These are phyloP conservation scores for Boletus sp. DNA, from an alignment of 1,284 basidiomycete genomes.

Conservation along the genomic window DNA sequence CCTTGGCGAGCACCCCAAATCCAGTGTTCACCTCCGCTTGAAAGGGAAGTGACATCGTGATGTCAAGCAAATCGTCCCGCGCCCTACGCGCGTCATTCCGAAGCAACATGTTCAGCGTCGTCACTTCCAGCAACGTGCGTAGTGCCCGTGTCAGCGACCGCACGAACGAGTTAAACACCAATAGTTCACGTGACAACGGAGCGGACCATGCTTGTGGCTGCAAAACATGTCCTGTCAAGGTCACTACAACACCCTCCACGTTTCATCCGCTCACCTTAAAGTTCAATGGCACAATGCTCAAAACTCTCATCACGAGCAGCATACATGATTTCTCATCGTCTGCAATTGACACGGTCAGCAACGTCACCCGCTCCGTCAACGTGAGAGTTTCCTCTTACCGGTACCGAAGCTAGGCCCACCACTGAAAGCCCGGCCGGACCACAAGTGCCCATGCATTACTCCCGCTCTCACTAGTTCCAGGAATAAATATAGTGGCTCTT, in stretches of 20 bases:
- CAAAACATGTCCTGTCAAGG: conserved; percentile 13
- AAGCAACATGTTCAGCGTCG: conserved; percentile 88
- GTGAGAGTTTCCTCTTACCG: conserved; percentile 45
- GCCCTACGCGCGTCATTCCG: conserved; percentile 81
- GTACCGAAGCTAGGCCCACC: conserved; percentile 94
- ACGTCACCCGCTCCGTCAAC: conserved; percentile 13
- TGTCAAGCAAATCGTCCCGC: conserved; percentile 90
- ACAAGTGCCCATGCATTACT: conserved; percentile 91
- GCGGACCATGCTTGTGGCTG: conserved; percentile 88
- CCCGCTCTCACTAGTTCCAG: conserved; percentile 91
- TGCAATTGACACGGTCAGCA: conserved; percentile 32
- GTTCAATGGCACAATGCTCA: conserved; percentile 89
- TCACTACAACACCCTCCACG: not conserved
- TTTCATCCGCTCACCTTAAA: conserved; percentile 71
- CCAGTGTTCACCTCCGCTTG: conserved; percentile 96
- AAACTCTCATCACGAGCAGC: conserved; percentile 92
- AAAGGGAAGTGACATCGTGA: conserved; percentile 88
- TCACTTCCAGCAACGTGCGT: conserved; percentile 87
- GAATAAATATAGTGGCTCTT: conserved; percentile 92
- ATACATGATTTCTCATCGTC: conserved; percentile 91
- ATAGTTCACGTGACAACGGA: conserved; percentile 89
- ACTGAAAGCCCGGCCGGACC: conserved; percentile 84
- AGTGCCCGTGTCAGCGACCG: conserved; percentile 86
- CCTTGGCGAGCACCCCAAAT: conserved; percentile 95
- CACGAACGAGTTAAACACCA: conserved; percentile 98